Evolutionary conservation across 129 eudicot genomes (phyloP).

Genomic region (Rutidosis leptorrhynchoides): DNA sequence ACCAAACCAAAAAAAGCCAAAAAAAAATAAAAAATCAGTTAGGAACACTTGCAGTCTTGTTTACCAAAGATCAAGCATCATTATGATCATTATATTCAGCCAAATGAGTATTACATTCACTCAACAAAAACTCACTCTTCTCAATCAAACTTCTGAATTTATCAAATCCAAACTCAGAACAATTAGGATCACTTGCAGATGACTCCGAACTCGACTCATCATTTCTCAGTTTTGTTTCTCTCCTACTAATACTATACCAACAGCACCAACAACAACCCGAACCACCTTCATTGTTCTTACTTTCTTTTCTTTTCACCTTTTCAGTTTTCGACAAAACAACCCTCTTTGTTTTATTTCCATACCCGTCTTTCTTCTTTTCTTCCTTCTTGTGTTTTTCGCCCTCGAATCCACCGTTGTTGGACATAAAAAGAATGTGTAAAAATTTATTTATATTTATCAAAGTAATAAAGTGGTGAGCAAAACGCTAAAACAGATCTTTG

Average conservation of each 20-base stretch:
- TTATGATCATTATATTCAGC: conserved; percentile 26
- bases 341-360: conserved; percentile 35
- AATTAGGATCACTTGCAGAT: conserved; percentile 50
- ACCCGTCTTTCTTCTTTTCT: conserved; percentile 12
- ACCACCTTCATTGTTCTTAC: conserved; percentile 9
- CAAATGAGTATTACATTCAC: conserved; percentile 78
- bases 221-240: conserved; percentile 16
- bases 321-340: conserved; percentile 37
- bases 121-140: conserved; percentile 60
- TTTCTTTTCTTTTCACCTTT: conserved; percentile 26
- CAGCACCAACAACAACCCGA: conserved; percentile 35
- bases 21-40: too few species aligned
- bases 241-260: conserved; percentile 22
- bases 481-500: conserved; percentile 1
- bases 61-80: not conserved
- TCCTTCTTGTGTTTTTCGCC: not conserved
- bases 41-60: too few species aligned
- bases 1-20: too few species aligned
- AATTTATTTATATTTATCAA: not conserved
- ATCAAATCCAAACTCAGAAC: conserved; percentile 44
- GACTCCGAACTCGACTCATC: conserved; percentile 49
- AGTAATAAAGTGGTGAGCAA: not conserved
- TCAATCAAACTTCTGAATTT: conserved; percentile 58
- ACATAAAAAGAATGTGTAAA: conserved; percentile 14
- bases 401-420: conserved; percentile 15